Evolutionary conservation across 2,329 filamentous ascomycete species (phyloP), one percentile per base, ranked within the genome.

Genomic region (Didymellaceae sp.): DNA sequence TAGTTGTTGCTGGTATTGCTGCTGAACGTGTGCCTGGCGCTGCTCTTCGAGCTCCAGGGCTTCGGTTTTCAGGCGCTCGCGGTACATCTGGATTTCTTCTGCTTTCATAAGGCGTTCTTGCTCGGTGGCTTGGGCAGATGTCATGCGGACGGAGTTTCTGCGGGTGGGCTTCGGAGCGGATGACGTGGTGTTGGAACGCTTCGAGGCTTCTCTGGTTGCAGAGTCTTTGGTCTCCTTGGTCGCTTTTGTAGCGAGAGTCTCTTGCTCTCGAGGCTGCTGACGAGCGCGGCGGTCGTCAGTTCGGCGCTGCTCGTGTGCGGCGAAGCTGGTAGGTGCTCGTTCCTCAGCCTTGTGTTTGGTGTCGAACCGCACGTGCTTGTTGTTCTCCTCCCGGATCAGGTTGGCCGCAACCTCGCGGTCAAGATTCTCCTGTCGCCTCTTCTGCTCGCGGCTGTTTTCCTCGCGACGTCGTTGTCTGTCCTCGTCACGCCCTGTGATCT

Each of bases 351-450:
- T 55, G 2, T 40, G 46, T n/a, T 67, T 54, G 14, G 58, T 44
- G 28, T 68, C 62, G 18, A 72, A 68, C 4, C 57, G 55, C 14
- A 70, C 68, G 21, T 66, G 58, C 41, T 65, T 65, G 17, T 37
- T 28, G 21, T 63, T 63, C 25, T 69, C 63, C 18, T 55, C 54
- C 20, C 55, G 48, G 3, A 34, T 46, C 11, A 52, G 10, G 0
- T 49, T 45, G 10, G 63, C 55, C 5, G 59, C 57, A n/a, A 46
- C n/a, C 18, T 52, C 45, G 20, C 55, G 59, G 20, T 67, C 62
- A 4, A 50, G 18, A 9, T 67, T 61, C 17, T 71, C 63, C 31
- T 69, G 61, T n/a, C 47, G 62, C 25, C 41, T 58, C 17, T 48
- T 55, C 6, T n/a, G n/a, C n/a, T n/a, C n/a, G n/a, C n/a, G n/a